Evolutionary conservation across 129 eudicot genomes (phyloP).

Genomic region (Daucus carota): DNA sequence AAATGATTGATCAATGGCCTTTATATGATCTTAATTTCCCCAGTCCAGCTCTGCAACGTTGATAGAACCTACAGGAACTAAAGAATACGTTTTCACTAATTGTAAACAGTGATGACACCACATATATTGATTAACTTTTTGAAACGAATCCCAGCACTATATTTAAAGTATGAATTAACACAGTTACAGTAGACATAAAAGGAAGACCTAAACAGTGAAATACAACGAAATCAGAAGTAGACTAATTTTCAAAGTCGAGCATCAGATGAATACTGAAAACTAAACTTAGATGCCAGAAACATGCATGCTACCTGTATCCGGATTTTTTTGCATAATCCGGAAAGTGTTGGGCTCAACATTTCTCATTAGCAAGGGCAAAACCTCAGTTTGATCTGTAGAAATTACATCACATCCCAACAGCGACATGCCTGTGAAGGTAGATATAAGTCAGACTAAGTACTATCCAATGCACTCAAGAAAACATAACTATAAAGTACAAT

Average conservation of each 20-base stretch:
- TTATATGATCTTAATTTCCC: slow-evolving; percentile 74
- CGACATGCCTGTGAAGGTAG: slow-evolving; percentile 64
- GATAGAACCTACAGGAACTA: slow-evolving; percentile 78
- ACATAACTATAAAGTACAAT: neutral
- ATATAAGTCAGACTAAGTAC: neutral
- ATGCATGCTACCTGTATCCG: slow-evolving; percentile 44
- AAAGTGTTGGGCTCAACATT: slow-evolving; percentile 82
- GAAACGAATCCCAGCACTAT: neutral
- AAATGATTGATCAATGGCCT: slow-evolving; percentile 77
- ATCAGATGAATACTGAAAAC: neutral
- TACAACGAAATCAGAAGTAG: neutral
- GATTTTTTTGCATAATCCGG: slow-evolving; percentile 59
- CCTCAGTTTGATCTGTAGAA: slow-evolving; percentile 88
- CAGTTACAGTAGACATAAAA: neutral
- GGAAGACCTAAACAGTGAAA: neutral
- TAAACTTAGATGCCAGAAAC: slow-evolving; percentile 1
- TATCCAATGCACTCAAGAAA: neutral
- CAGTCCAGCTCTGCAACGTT: slow-evolving; percentile 80
- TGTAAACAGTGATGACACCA: slow-evolving; percentile 2
- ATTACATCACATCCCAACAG: slow-evolving; percentile 90
- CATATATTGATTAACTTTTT: neutral
- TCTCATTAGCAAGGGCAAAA: slow-evolving; percentile 77
- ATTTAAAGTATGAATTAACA: neutral
- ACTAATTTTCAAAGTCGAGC: neutral
- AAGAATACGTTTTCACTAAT: neutral